Evolutionary conservation across 495 filamentous ascomycete genomes (phyloP), one percentile per base, ranked within the genome.

Genomic region (Daldinia concentrica): DNA sequence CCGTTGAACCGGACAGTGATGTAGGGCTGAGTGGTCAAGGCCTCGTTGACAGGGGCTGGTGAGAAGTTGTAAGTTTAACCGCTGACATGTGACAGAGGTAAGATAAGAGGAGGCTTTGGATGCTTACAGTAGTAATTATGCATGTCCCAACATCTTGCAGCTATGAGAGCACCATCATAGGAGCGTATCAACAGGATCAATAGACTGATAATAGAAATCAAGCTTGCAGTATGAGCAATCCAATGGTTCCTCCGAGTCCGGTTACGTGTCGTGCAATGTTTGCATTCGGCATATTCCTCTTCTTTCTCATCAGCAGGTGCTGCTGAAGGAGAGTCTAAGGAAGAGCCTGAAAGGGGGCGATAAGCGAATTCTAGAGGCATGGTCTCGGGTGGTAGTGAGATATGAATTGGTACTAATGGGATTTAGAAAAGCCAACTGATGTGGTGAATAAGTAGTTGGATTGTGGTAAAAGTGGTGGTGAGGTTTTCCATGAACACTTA

Each of bases 1-100:
- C 67, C 68, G 11, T 67, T 74, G 30, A 74, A 72, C 24, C 51
- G 43, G 43, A 48, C 19, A 0, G 43, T 48, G 43, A 48, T 48
- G 43, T 48, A 48, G 43, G 43, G 43, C 43, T 48, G 43, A 19
- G 43, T 48, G 5, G 1, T 7, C 19, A 48, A 22, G 19, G 43
- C 43, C 19, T 48, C 19, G 43, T 48, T 48, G n/a, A 48, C 43
- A 24, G 43, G 43, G 43, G 43, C 43, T 48, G 9, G 11, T 19
- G 19, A 11, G 22, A 24, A 24, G 19, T 11, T 48, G 43, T 48
- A 22, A 48, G 43, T 12, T 48, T 24, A 48, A 48, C 9, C 43
- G 17, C 9, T 48, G 11, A 24, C 43, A 48, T 48, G 43, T 48
- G 43, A 48, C 3, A 48, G 19, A 48, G 9, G 15, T 41, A 41